Evolutionary conservation across 2,329 filamentous ascomycete genomes (phyloP), one percentile per base, ranked within the genome.

Genomic region (Scedosporium dehoogii): DNA sequence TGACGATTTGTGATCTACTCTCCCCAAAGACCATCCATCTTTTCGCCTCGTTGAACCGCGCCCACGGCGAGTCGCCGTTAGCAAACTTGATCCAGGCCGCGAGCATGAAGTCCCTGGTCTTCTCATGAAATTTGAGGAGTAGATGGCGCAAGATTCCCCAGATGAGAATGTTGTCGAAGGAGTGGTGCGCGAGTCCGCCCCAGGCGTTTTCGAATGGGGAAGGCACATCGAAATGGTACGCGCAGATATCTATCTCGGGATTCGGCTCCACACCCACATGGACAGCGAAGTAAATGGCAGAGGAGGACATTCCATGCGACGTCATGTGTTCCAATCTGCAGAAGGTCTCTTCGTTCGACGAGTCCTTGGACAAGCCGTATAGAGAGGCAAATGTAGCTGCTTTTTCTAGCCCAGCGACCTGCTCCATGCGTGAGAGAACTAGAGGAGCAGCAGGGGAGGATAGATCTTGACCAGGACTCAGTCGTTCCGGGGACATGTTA

Each of bases 211-310:
- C 53, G 46, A 63, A 68, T 16, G 66, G 67, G 3, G 65, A 68
- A 0, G 67, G 66, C 6, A 68, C 67, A 56, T 69, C 62, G 44
- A 68, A 69, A 12, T 68, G 66, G 29, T 66, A 69, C 9, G 65
- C 61, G 18, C 60, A 67, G 25, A 68, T 55, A 5, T 44, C 42
- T 1, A 12, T n/a, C 42, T 46, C 16, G 10, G 51, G 23, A 48
- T 12, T 61, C 9, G 48, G n/a, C 4, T 41, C 12, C 3, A 42
- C 51, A 41, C 64, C 58, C 14, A 12, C 42, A 46, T 46, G n/a
- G 42, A 18, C n/a, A 12, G 42, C 42, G 12, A 46, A 46, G 12
- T 46, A 46, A 7, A 46, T 46, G 42, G 5, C n/a, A 18, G n/a
- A 16, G 42, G 42, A 46, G 42, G 3, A 14, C 42, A 18, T 46